These are phyloP conservation scores for Pichia occidentalis DNA, from an alignment of 805 yeast genomes.

Conservation along the genomic window DNA sequence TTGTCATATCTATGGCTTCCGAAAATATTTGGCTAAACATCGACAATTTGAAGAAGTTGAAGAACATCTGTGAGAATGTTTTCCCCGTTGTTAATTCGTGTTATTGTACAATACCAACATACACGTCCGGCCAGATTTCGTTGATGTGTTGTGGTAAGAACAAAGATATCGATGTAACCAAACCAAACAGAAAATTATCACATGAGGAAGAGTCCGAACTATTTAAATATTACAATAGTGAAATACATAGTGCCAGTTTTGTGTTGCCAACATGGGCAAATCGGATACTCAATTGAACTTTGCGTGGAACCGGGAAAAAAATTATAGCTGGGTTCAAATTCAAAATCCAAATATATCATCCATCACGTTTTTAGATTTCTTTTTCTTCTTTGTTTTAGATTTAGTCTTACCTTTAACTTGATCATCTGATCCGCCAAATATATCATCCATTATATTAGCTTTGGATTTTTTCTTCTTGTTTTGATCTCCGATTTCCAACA, in stretches of 20 bases:
- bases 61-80: slow-evolving; percentile 44
- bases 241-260: slow-evolving; percentile 66
- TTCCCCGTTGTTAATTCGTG: slow-evolving; percentile 59
- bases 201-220: slow-evolving; percentile 40
- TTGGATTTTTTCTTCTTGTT: background rate
- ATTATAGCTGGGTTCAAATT: background rate
- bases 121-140: slow-evolving; percentile 85
- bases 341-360: slow-evolving; percentile 67
- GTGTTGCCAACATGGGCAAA: slow-evolving; percentile 77
- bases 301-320: too few species aligned
- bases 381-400: slow-evolving; percentile 29
- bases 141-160: slow-evolving; percentile 66
- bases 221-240: slow-evolving; percentile 59
- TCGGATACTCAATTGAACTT: slow-evolving; percentile 18
- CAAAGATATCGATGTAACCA: slow-evolving; percentile 35
- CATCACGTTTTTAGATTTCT: slow-evolving; percentile 49
- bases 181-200: slow-evolving; percentile 45
- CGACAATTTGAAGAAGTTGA: slow-evolving; percentile 41
- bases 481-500: slow-evolving; percentile 1
- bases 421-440: slow-evolving; percentile 5
- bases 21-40: slow-evolving; percentile 75
- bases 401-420: slow-evolving; percentile 23
- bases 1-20: slow-evolving; percentile 73
- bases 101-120: slow-evolving; percentile 80
- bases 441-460: slow-evolving; percentile 7